These are phyloP conservation scores for Emergomyces pasteurianus DNA, from an alignment of 2,329 filamentous ascomycete genomes.

Conservation along the genomic window DNA sequence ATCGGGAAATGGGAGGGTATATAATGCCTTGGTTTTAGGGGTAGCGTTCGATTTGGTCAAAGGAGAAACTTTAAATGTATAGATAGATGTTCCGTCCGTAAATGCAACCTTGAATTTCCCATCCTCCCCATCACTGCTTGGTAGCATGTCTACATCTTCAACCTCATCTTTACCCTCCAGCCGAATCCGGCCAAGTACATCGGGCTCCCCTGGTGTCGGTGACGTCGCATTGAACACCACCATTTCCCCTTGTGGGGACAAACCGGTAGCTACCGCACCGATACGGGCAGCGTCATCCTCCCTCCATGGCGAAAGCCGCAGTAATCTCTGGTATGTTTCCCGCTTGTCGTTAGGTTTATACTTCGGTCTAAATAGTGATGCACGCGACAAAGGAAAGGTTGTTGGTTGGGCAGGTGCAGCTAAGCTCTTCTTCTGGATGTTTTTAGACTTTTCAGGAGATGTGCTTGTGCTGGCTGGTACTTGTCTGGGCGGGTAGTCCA, in stretches of 20 bases:
- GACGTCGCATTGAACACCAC: constrained; percentile 62
- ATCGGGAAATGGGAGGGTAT: constrained; percentile 28
- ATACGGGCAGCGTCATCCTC: constrained; percentile 48
- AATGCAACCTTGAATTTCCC: constrained; percentile 59
- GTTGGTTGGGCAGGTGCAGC: constrained; percentile 30
- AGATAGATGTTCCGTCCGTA: constrained; percentile 65
- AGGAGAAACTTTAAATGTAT: constrained; percentile 48
- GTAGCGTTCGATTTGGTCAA: constrained; percentile 31
- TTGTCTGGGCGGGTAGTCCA: constrained; percentile 43
- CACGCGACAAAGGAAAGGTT: constrained; percentile 34
- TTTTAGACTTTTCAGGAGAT: constrained; percentile 18
- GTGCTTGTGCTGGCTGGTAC: constrained; percentile 17
- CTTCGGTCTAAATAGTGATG: constrained; percentile 37
- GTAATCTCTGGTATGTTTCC: constrained; percentile 49
- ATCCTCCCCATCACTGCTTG: constrained; percentile 15
- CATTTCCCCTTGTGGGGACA: constrained; percentile 65
- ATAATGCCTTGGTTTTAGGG: constrained; percentile 24
- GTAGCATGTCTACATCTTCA: constrained; percentile 34
- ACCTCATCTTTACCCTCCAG: constrained; percentile 42
- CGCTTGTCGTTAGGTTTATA: constrained; percentile 31
- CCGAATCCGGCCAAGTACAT: constrained; percentile 43
- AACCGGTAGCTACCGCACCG: constrained; percentile 65
- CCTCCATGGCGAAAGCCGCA: constrained; percentile 45
- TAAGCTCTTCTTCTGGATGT: constrained; percentile 19
- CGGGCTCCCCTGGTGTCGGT: constrained; percentile 37